Conservation (phyloP, 177 flowering plant species). For the Vitis hybrid region DNA sequence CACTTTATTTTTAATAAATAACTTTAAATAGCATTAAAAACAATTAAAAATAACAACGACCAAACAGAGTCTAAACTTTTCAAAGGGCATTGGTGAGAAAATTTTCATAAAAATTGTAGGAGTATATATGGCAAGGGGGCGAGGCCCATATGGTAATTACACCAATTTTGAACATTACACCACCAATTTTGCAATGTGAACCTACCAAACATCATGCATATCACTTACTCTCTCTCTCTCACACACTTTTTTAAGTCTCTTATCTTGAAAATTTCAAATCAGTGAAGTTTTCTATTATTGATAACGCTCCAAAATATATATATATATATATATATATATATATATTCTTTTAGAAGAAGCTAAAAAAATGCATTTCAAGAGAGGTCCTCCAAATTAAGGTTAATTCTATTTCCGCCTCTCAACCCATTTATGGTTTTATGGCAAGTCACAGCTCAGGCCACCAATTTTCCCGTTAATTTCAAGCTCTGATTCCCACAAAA, state of each 20-base stretch:
- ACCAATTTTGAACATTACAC: not conserved
- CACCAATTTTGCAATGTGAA: not conserved
- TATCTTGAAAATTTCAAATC: too few species aligned
- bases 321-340: not conserved
- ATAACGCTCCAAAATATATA: conserved; percentile 3
- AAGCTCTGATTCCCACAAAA: not conserved
- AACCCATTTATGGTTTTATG: not conserved
- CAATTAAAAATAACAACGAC: too few species aligned
- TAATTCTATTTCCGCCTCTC: not conserved
- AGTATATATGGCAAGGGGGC: not conserved
- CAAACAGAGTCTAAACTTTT: not conserved
- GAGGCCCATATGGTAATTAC: too few species aligned
- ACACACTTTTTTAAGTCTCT: too few species aligned
- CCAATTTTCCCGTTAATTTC: conserved; percentile 9
- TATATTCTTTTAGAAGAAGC: too few species aligned
- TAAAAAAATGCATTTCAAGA: too few species aligned
- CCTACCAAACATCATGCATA: conserved; percentile 1
- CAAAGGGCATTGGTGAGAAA: not conserved
- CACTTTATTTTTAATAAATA: too few species aligned
- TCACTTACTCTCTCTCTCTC: not conserved
- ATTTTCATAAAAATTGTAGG: not conserved
- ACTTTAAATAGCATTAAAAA: too few species aligned
- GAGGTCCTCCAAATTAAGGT: too few species aligned
- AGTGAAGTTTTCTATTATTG: too few species aligned
- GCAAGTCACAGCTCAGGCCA: conserved; percentile 1